Conservation (phyloP, 805 yeast species). For the Pichia eremophila region DNA sequence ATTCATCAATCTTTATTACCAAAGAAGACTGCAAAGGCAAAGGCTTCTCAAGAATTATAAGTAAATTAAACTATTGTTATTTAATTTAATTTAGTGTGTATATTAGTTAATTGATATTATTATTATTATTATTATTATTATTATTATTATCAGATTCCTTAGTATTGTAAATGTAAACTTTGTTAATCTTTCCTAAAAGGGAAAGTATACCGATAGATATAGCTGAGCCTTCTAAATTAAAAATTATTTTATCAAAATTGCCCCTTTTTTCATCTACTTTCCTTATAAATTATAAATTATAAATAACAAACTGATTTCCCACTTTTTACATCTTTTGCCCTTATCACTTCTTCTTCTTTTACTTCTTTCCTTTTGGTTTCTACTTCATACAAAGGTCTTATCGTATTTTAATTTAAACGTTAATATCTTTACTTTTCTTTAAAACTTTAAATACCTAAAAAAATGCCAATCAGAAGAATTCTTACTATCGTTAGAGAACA, state of each 20-base stretch:
- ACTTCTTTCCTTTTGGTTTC: not conserved
- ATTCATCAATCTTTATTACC: conserved; percentile 86
- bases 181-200: no score
- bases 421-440: not conserved
- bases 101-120: conserved; percentile 4
- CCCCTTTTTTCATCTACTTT: not conserved
- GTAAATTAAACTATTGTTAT: conserved; percentile 1
- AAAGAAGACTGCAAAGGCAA: conserved; percentile 43
- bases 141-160: no score
- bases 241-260: not conserved
- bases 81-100: not conserved
- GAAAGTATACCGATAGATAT: not conserved
- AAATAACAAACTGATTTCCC: not conserved
- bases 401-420: not conserved
- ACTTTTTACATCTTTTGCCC: not conserved
- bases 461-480: conserved; percentile 29
- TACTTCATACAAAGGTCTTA: not conserved
- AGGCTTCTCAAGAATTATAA: conserved; percentile 53
- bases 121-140: no score
- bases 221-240: not conserved
- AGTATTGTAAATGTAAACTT: no score
- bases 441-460: not conserved
- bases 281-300: not conserved
- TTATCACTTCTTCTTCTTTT: not conserved
- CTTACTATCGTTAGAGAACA: conserved; percentile 24